A percentile compares a stretch with the other conserved stretches of the same genome.
phyloP scores from a whole-genome alignment of 2,329 filamentous ascomycete genomes.

The Pyrenophora tritici-repentis region DNA sequence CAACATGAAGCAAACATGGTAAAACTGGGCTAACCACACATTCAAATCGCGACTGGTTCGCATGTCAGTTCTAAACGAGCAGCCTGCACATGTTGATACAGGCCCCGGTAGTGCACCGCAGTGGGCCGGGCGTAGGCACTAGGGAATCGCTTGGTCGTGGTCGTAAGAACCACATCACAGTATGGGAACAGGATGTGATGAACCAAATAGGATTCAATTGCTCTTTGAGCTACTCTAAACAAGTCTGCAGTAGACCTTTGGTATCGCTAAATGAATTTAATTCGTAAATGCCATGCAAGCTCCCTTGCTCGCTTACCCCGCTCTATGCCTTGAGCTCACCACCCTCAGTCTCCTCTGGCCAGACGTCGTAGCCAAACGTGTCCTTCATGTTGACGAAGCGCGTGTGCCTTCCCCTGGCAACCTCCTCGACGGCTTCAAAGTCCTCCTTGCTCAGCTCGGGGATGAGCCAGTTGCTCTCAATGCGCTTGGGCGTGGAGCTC shows the following conservation, averaged over 20 bases:
- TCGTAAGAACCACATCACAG: neutral
- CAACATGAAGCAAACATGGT: constrained; percentile 16
- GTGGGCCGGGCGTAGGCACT: neutral
- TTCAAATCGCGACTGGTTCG: neutral
- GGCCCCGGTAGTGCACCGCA: constrained; percentile 9
- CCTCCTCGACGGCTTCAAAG: constrained; percentile 64
- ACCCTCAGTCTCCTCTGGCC: constrained; percentile 48
- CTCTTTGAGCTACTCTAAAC: constrained; percentile 18
- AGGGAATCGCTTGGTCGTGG: neutral
- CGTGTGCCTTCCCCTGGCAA: constrained; percentile 68
- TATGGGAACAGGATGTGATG: neutral
- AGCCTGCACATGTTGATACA: neutral
- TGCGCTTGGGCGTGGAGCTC: constrained; percentile 49
- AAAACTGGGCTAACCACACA: neutral
- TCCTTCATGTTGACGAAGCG: constrained; percentile 85
- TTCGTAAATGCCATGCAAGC: constrained; percentile 6
- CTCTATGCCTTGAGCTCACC: constrained; percentile 33
- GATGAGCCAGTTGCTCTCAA: constrained; percentile 66
- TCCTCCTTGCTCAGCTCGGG: constrained; percentile 61
- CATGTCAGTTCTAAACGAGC: neutral
- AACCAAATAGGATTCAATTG: constrained; percentile 3
- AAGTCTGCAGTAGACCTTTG: constrained; percentile 23
- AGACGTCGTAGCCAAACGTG: constrained; percentile 73
- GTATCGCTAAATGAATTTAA: constrained; percentile 30
- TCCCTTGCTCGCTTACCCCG: constrained; percentile 1